phyloP scores from a whole-genome alignment of 2,329 filamentous ascomycete genomes.

The Alternaria sp. region DNA sequence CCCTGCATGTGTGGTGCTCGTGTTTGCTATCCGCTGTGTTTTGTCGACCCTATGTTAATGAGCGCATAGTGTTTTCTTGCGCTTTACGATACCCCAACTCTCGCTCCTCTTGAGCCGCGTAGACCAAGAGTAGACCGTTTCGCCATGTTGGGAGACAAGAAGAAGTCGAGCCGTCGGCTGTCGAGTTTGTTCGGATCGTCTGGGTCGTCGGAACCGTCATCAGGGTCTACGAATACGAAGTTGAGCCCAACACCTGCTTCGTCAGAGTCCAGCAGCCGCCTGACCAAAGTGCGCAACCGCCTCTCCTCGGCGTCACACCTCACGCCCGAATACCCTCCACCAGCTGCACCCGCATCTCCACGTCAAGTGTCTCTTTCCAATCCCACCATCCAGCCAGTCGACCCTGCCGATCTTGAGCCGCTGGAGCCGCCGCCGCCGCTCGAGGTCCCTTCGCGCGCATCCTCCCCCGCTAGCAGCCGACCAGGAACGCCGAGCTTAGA shows the following conservation, averaged over 20 bases:
- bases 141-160: constrained; percentile 40
- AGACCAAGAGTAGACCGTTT: neutral
- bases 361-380: constrained; percentile 25
- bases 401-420: constrained; percentile 31
- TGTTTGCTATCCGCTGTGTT: constrained; percentile 30
- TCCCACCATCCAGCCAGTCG: constrained; percentile 41
- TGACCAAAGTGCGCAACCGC: constrained; percentile 45
- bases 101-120: constrained; percentile 1
- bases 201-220: constrained; percentile 17
- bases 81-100: constrained; percentile 5
- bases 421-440: constrained; percentile 42
- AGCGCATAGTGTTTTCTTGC: constrained; percentile 15
- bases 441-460: constrained; percentile 35
- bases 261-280: constrained; percentile 40
- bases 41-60: constrained; percentile 22
- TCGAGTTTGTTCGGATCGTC: constrained; percentile 45
- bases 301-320: constrained; percentile 43
- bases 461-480: constrained; percentile 40
- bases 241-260: constrained; percentile 28
- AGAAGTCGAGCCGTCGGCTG: constrained; percentile 43
- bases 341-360: constrained; percentile 24
- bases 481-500: constrained; percentile 32
- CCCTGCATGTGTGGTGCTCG: constrained; percentile 30
- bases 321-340: constrained; percentile 42
- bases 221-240: constrained; percentile 17